Evolutionary conservation across 1,284 basidiomycete species (phyloP), one percentile per base, ranked within the genome.

Genomic region (Ustilago sp.): DNA sequence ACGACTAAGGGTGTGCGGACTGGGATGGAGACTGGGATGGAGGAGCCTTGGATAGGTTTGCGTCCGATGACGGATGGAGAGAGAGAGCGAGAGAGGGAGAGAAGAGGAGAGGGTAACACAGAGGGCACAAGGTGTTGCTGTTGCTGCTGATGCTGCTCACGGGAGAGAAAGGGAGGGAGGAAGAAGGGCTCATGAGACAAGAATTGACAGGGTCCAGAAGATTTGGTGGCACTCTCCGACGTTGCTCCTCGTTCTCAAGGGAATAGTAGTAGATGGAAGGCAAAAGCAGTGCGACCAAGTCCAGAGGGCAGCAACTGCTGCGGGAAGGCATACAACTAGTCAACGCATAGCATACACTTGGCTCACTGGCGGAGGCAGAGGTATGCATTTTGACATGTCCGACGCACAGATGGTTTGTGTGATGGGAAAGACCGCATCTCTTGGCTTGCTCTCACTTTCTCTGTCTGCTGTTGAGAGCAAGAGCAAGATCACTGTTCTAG

Each of bases 161-260:
- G 43, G n/a, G 43, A 45, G 43, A 19, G 36, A 13, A 8, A 38
- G 36, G 9, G 13, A 45, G 43, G 43, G 11, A 45, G n/a, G 31
- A 17, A 34, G 23, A 48, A 48, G 5, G 31, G 4, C 28, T 11
- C 3, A 9, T 9, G 38, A 32, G 28, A 13, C 23, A 38, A 59
- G 13, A 19, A 38, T 35, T 5, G 12, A 41, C 48, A 59, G 58
- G 58, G 58, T 59, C 57, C 57, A 59, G 15, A 45, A 32, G 23
- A 55, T 39, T 41, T 41, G 53, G 17, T 19, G 51, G 34, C 51
- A 35, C 51, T 53, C 32, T 52, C 17, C 31, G 51, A 31, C 15
- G n/a, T 19, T 15, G 6, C n/a, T 19, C 7, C 39, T 48, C 28
- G 19, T 8, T 48, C 47, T 23, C 19, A 8, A 15, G 13, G n/a